Percentiles rank a stretch among this genome's conserved stretches.
phyloP scores from a whole-genome alignment of 2,329 filamentous ascomycete genomes.

The Dactylonectria macrodidyma region DNA sequence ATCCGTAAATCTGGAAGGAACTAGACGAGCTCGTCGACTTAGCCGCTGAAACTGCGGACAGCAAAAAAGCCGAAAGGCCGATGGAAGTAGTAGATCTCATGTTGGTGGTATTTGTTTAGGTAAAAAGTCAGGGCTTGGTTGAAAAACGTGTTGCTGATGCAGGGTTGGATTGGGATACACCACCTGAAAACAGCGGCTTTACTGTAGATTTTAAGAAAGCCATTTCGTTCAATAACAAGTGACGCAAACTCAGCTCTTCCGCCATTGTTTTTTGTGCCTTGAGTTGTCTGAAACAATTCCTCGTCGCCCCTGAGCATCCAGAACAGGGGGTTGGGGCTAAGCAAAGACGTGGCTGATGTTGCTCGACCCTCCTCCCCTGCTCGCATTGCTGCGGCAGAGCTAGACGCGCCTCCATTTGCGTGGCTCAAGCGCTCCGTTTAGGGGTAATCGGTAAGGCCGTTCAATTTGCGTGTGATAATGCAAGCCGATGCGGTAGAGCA shows the following conservation, averaged over 20 bases:
- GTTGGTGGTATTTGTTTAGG: not conserved
- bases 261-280: too few species aligned
- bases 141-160: not conserved
- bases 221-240: too few species aligned
- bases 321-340: not conserved
- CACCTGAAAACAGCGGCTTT: too few species aligned
- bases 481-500: too few species aligned
- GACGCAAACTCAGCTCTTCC: too few species aligned
- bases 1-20: constrained; percentile 21
- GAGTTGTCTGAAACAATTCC: not conserved
- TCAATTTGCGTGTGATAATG: too few species aligned
- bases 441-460: not conserved
- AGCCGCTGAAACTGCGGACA: not conserved
- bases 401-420: not conserved
- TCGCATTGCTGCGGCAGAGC: not conserved
- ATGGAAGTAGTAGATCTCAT: not conserved
- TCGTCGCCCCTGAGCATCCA: not conserved
- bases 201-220: too few species aligned
- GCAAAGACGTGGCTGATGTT: not conserved
- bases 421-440: not conserved
- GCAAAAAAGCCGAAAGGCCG: not conserved
- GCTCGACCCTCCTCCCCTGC: not conserved
- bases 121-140: not conserved
- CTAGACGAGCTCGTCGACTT: not conserved
- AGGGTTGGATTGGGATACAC: too few species aligned